A percentile compares a stretch with the other conserved stretches of the same genome.
Evolutionary conservation across 2,329 filamentous ascomycete species (phyloP).

Genomic region (Scedosporium aurantiacum): DNA sequence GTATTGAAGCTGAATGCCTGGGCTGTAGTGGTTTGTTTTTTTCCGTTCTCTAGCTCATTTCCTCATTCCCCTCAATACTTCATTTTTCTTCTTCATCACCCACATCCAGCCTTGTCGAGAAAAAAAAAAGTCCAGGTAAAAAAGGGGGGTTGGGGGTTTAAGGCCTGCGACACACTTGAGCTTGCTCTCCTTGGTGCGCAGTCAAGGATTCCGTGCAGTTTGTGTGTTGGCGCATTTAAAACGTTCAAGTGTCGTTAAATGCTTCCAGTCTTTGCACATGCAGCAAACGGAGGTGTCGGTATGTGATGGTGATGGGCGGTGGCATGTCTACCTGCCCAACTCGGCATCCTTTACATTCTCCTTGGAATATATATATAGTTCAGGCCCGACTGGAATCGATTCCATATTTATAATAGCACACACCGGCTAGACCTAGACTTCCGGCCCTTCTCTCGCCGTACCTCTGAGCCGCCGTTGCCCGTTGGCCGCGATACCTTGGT

Average conservation of each 20-base stretch:
- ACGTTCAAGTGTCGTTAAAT: background rate
- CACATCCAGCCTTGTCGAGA: background rate
- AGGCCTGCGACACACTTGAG: background rate
- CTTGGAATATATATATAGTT: background rate
- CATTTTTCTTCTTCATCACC: background rate
- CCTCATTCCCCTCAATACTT: background rate
- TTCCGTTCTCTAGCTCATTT: background rate
- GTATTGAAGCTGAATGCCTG: conserved; percentile 12
- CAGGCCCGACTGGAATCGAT: background rate
- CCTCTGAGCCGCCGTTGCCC: conserved; percentile 17
- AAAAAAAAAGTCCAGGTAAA: background rate
- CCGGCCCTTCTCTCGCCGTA: conserved; percentile 9
- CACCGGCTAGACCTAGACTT: background rate
- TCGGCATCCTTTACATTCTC: background rate
- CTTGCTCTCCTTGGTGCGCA: background rate
- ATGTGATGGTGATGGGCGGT: background rate
- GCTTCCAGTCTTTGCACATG: background rate
- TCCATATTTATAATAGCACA: background rate
- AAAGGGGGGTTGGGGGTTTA: background rate
- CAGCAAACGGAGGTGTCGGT: background rate
- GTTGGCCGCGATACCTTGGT: background rate
- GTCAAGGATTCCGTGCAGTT: no score
- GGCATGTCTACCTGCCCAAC: background rate
- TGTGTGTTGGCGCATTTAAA: background rate
- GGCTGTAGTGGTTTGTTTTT: conserved; percentile 1